phyloP scores from a whole-genome alignment of 2,329 filamentous ascomycete genomes.

The Tolypocladium endophyticum region DNA sequence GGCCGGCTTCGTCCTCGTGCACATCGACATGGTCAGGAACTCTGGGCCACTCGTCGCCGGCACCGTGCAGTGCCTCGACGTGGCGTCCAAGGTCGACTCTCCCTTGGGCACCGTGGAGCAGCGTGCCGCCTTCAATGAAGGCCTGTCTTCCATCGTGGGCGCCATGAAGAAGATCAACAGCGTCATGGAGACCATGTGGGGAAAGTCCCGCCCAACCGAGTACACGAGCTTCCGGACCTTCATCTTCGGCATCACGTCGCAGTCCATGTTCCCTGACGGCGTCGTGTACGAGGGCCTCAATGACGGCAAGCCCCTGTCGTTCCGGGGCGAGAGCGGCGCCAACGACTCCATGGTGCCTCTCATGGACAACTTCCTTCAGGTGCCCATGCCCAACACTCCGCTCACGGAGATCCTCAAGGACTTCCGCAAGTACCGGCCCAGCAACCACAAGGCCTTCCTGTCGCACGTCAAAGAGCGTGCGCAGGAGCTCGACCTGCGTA shows the following conservation, averaged over 20 bases:
- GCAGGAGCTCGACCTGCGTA: slow-evolving; percentile 40
- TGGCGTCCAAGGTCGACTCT: slow-evolving; percentile 21
- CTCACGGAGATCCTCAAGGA: slow-evolving; percentile 80
- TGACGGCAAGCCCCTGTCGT: slow-evolving; percentile 58
- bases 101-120: slow-evolving; percentile 16
- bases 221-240: slow-evolving; percentile 92
- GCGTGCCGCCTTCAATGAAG: slow-evolving; percentile 52
- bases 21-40: slow-evolving; percentile 90
- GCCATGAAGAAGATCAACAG: slow-evolving; percentile 57
- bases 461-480: slow-evolving; percentile 51
- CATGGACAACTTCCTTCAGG: slow-evolving; percentile 76
- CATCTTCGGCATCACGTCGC: slow-evolving; percentile 90
- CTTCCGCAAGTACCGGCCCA: slow-evolving; percentile 81
- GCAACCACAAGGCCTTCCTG: slow-evolving; percentile 80
- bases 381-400: slow-evolving; percentile 81
- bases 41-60: slow-evolving; percentile 69
- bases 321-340: slow-evolving; percentile 86
- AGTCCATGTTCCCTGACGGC: slow-evolving; percentile 88
- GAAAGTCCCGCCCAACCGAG: slow-evolving; percentile 68
- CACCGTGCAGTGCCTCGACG: slow-evolving; percentile 55
- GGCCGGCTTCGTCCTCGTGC: slow-evolving; percentile 90
- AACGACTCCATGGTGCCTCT: slow-evolving; percentile 93
- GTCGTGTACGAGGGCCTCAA: slow-evolving; percentile 82
- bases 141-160: slow-evolving; percentile 48
- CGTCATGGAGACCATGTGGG: slow-evolving; percentile 89